Percentiles rank a stretch among this genome's conserved stretches.
Conservation (phyloP, 2,329 filamentous ascomycete species). For the Albophoma yamanashiensis region DNA sequence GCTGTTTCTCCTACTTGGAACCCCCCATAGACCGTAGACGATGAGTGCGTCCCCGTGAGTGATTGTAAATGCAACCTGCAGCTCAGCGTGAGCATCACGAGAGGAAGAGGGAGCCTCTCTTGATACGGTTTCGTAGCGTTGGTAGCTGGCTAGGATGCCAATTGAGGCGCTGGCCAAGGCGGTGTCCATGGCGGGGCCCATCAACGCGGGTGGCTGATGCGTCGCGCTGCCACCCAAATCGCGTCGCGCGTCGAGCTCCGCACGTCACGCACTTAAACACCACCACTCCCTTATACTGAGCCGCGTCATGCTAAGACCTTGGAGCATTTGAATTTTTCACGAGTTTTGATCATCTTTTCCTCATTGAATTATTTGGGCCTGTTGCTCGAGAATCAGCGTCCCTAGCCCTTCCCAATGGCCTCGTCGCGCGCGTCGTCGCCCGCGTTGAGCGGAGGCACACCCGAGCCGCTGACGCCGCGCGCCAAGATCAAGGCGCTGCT, state of each 20-base stretch:
- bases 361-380: background rate
- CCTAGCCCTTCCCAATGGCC: constrained; percentile 28
- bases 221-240: constrained; percentile 9
- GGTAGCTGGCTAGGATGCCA: background rate
- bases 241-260: constrained; percentile 22
- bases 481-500: constrained; percentile 46
- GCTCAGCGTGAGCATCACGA: background rate
- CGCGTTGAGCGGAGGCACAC: constrained; percentile 26
- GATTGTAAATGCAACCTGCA: background rate
- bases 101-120: background rate
- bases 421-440: constrained; percentile 36
- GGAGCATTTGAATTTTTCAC: background rate
- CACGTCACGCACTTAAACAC: constrained; percentile 11
- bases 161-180: background rate
- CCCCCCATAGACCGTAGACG: background rate
- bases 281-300: background rate
- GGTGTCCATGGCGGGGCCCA: background rate
- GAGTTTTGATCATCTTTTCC: background rate
- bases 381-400: background rate
- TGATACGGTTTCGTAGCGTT: background rate
- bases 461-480: constrained; percentile 36
- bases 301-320: background rate
- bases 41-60: background rate
- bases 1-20: background rate
- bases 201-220: background rate